phyloP scores from a whole-genome alignment of 2,329 filamentous ascomycete genomes.

The Colletotrichum destructivum region DNA sequence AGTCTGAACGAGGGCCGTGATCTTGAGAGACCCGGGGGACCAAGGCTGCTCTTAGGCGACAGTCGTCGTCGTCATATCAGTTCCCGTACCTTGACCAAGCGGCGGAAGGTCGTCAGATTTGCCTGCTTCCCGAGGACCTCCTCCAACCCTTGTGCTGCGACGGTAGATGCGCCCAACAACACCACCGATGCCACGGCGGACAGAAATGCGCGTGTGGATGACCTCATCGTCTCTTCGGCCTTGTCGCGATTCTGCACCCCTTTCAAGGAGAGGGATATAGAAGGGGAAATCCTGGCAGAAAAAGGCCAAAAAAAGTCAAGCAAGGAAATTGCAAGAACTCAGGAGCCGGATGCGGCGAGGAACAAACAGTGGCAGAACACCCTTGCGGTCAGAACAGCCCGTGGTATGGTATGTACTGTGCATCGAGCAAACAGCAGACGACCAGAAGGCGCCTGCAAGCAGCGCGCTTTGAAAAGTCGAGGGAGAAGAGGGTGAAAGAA shows the following conservation, averaged over 20 bases:
- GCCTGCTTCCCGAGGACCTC: slow-evolving; percentile 56
- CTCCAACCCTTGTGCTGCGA: slow-evolving; percentile 53
- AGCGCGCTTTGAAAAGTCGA: neutral
- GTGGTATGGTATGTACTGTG: neutral
- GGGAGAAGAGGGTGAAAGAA: neutral
- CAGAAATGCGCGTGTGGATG: neutral
- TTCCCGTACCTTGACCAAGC: slow-evolving; percentile 57
- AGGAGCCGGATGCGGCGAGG: neutral
- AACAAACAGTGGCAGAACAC: neutral
- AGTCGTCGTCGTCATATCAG: too few species aligned
- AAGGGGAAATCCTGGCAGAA: neutral
- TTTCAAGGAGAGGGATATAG: neutral
- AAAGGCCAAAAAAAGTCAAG: too few species aligned
- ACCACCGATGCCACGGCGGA: slow-evolving; percentile 7
- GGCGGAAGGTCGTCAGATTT: slow-evolving; percentile 61
- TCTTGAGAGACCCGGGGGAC: slow-evolving; percentile 40
- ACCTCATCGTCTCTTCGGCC: slow-evolving; percentile 8
- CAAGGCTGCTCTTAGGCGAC: neutral
- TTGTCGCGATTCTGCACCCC: neutral
- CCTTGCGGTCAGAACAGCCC: neutral
- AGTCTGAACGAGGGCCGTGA: neutral
- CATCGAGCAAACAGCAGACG: neutral
- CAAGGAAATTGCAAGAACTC: too few species aligned
- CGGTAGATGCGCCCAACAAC: slow-evolving; percentile 31
- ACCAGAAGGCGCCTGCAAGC: neutral